Conservation (phyloP, 805 yeast species). For the Clavispora fructus region DNA sequence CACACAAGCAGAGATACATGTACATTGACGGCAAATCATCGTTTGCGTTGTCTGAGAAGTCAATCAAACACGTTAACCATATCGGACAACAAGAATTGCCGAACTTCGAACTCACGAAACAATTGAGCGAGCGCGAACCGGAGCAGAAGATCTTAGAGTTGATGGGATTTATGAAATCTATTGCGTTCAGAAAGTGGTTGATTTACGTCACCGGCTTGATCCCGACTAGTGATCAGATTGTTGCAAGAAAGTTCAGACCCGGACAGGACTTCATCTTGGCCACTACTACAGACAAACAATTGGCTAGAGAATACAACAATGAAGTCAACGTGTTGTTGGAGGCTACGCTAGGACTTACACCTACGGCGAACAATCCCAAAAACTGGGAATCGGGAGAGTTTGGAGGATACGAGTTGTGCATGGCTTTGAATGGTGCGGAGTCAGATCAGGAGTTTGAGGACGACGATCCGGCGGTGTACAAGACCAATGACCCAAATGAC, state of each 20-base stretch:
- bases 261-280: conserved; percentile 93
- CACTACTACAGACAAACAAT: conserved; percentile 47
- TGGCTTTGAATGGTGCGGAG: conserved; percentile 54
- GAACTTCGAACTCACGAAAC: conserved; percentile 42
- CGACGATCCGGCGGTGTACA: conserved; percentile 85
- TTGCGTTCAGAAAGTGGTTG: conserved; percentile 68
- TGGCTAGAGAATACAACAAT: conserved; percentile 28
- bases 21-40: conserved; percentile 65
- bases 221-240: conserved; percentile 59
- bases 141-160: conserved; percentile 47
- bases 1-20: conserved; percentile 85
- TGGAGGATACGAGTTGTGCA: conserved; percentile 93
- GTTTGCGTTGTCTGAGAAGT: conserved; percentile 26
- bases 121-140: conserved; percentile 15
- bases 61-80: conserved; percentile 25
- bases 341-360: conserved; percentile 78
- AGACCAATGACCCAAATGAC: conserved; percentile 47
- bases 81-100: conserved; percentile 49
- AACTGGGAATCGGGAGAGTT: conserved; percentile 87
- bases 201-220: conserved; percentile 54
- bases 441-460: conserved; percentile 42
- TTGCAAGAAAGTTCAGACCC: conserved; percentile 87
- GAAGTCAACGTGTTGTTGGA: conserved; percentile 53
- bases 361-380: conserved; percentile 44
- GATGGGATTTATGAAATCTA: conserved; percentile 53